Conservation (phyloP, 441 rosid species). For the Omphalea diandra region DNA sequence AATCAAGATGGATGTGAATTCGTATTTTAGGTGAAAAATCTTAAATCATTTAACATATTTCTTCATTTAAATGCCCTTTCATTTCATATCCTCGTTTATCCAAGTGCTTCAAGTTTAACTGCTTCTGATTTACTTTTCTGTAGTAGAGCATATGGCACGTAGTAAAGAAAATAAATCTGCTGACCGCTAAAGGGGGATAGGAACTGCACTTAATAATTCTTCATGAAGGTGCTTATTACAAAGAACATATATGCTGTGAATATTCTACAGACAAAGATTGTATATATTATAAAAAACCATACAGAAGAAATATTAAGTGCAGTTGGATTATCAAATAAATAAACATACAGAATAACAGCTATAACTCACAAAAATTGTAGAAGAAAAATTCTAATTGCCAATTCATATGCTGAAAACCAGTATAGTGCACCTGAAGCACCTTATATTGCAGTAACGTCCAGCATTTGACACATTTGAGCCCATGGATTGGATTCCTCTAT, state of each 20-base stretch:
- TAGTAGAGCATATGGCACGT: not conserved
- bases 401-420: conserved; percentile 16
- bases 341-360: conserved; percentile 4
- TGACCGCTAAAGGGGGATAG: not conserved
- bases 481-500: conserved; percentile 10
- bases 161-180: not conserved
- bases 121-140: too few relatives aligned
- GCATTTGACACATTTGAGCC: conserved; percentile 10
- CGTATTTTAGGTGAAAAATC: too few relatives aligned
- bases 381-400: conserved; percentile 20
- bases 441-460: conserved; percentile 15
- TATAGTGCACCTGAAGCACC: conserved; percentile 22
- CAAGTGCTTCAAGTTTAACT: not conserved
- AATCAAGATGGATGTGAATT: too few relatives aligned
- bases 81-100: too few relatives aligned
- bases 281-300: conserved; percentile 19
- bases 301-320: conserved; percentile 5
- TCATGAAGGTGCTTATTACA: conserved; percentile 31
- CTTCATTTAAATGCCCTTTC: too few relatives aligned
- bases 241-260: conserved; percentile 19
- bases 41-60: too few relatives aligned
- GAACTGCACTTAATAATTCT: conserved; percentile 27
- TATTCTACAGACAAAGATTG: conserved; percentile 32
- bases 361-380: not conserved
- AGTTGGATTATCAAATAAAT: conserved; percentile 21